Percentiles rank a stretch among this genome's conserved stretches.
phyloP scores from a whole-genome alignment of 2,329 filamentous ascomycete genomes.

The Camillea tinctor region DNA sequence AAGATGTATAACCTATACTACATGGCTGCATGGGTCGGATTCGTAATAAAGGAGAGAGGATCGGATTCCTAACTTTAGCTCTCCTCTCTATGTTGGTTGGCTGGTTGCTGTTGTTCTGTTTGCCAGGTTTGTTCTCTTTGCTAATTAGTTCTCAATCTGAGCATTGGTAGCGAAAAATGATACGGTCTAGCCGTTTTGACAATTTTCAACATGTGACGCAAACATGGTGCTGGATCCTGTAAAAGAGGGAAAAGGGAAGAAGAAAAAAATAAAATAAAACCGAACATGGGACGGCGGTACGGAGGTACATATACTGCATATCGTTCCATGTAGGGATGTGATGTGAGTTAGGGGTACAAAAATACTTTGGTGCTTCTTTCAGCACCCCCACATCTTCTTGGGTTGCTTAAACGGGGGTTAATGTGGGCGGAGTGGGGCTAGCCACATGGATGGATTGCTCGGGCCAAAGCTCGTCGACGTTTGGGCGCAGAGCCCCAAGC shows the following conservation, averaged over 20 bases:
- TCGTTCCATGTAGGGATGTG: background rate
- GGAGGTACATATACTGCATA: background rate
- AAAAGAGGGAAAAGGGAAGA: background rate
- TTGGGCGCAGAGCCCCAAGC: conserved; percentile 22
- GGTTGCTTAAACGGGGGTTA: background rate
- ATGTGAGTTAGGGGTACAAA: background rate
- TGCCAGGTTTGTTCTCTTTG: background rate
- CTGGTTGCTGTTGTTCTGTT: background rate
- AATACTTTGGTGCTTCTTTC: background rate
- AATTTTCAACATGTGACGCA: conserved; percentile 22
- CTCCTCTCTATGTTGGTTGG: no score
- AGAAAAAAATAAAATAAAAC: background rate
- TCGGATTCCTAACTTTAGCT: no score
- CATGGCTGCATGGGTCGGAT: no score
- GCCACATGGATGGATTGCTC: background rate
- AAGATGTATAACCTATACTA: no score
- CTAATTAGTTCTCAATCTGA: background rate
- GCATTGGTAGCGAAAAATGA: conserved; percentile 1
- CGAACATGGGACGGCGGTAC: background rate
- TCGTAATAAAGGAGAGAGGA: no score
- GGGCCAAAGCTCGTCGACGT: conserved; percentile 7
- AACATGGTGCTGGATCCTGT: conserved; percentile 19
- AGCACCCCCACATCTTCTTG: background rate
- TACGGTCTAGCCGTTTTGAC: conserved; percentile 1
- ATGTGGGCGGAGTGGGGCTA: background rate